These are phyloP conservation scores for Eimeria tenella DNA, from an alignment of 169 alveolate genomes.

Conservation along the genomic window DNA sequence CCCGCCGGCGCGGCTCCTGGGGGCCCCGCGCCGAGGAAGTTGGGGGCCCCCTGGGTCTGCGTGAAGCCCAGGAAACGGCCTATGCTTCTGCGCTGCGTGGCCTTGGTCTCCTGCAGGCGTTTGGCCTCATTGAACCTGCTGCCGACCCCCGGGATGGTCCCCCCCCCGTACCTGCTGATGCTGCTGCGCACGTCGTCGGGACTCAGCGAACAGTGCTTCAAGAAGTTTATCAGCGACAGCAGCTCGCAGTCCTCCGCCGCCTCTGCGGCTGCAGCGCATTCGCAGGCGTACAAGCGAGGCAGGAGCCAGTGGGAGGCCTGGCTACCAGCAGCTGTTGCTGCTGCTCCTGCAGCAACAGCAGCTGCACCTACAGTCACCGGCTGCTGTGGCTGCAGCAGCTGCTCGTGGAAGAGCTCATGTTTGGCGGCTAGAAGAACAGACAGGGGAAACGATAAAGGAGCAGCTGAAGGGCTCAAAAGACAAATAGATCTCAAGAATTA, in stretches of 20 bases:
- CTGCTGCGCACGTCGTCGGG: constrained; percentile 77
- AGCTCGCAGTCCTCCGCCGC: constrained; percentile 42
- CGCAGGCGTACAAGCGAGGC: no score
- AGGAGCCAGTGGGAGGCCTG: no score
- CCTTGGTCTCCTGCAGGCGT: constrained; percentile 66
- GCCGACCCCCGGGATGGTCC: constrained; percentile 77
- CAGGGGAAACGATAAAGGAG: no score
- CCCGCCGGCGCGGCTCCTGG: constrained; percentile 15
- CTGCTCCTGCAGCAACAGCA: not conserved
- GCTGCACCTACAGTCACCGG: not conserved
- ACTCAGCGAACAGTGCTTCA: constrained; percentile 67
- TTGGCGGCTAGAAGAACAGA: no score
- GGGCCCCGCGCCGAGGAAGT: not conserved
- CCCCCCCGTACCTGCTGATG: constrained; percentile 75
- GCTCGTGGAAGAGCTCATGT: no score
- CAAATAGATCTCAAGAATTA: no score
- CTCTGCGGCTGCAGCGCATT: constrained; percentile 67
- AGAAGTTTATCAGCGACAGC: constrained; percentile 51
- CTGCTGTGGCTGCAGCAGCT: no score
- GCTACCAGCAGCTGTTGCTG: not conserved
- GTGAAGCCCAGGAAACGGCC: constrained; percentile 76
- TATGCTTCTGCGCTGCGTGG: constrained; percentile 70
- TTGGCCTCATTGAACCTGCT: constrained; percentile 69
- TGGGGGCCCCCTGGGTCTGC: constrained; percentile 30
- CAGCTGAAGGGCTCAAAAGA: no score